Evolutionary conservation across 2,329 filamentous ascomycete species (phyloP).

Genomic region (Alternaria longipes): DNA sequence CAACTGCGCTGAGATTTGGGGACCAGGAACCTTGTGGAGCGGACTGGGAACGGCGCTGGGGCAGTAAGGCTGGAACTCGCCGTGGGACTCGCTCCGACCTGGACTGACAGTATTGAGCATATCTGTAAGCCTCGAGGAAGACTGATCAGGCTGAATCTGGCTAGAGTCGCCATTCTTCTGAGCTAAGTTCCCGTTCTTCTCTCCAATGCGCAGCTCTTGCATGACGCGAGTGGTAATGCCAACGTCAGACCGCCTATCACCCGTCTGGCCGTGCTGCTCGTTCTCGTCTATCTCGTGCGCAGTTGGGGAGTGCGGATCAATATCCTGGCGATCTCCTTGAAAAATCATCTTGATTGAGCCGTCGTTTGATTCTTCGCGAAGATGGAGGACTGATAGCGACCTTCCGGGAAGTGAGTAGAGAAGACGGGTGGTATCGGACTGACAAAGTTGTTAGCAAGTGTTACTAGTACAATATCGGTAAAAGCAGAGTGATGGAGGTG

Average conservation of each 20-base stretch:
- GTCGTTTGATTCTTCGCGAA: constrained; percentile 23
- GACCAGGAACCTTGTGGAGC: constrained; percentile 28
- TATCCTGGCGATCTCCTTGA: constrained; percentile 34
- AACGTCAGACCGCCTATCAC: constrained; percentile 11
- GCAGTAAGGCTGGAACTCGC: constrained; percentile 31
- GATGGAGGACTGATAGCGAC: constrained; percentile 6
- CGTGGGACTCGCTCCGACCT: constrained; percentile 22
- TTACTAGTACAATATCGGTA: neutral
- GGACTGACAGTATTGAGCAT: constrained; percentile 38
- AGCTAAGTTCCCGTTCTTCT: constrained; percentile 5
- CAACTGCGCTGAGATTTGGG: constrained; percentile 12
- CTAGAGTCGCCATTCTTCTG: constrained; percentile 5
- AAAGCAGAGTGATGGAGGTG: constrained; percentile 11
- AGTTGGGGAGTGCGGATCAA: constrained; percentile 28
- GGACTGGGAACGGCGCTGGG: constrained; percentile 47
- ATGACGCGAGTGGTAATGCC: constrained; percentile 25
- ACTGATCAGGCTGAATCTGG: constrained; percentile 29
- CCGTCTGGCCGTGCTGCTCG: constrained; percentile 4
- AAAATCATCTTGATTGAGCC: constrained; percentile 38
- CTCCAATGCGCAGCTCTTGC: constrained; percentile 31
- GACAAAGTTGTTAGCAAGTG: constrained; percentile 18
- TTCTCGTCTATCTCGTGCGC: constrained; percentile 15
- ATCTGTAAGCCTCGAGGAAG: constrained; percentile 39
- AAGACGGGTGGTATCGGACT: constrained; percentile 38
- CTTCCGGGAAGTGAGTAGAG: constrained; percentile 32